Evolutionary conservation across 2,329 filamentous ascomycete genomes (phyloP).

Genomic region (Calycina marina): DNA sequence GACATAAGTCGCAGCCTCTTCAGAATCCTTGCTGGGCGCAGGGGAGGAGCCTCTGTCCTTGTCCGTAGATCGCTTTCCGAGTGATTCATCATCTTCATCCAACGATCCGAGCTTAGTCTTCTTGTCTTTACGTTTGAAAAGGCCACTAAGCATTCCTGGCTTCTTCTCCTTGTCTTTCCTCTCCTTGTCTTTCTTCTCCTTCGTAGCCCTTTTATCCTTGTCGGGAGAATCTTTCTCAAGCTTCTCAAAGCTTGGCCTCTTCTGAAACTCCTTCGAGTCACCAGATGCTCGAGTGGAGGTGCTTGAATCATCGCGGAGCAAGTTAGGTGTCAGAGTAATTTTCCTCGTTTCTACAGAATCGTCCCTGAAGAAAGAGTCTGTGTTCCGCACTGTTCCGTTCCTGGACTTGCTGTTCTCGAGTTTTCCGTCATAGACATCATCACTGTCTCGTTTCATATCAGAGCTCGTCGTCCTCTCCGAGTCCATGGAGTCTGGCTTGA

Average conservation of each 20-base stretch:
- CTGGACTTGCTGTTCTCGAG: slow-evolving; percentile 49
- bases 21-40: slow-evolving; percentile 21
- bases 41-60: slow-evolving; percentile 23
- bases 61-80: slow-evolving; percentile 28
- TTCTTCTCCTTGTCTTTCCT: slow-evolving; percentile 38
- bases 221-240: slow-evolving; percentile 52
- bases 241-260: slow-evolving; percentile 58
- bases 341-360: slow-evolving; percentile 92
- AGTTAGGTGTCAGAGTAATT: slow-evolving; percentile 86
- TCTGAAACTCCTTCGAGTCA: slow-evolving; percentile 35
- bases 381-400: slow-evolving; percentile 79
- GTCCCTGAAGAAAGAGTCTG: slow-evolving; percentile 95
- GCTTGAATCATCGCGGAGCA: slow-evolving; percentile 66
- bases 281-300: slow-evolving; percentile 26
- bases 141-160: slow-evolving; percentile 51
- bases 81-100: slow-evolving; percentile 35
- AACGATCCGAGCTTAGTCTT: slow-evolving; percentile 32
- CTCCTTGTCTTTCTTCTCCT: slow-evolving; percentile 41
- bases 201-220: slow-evolving; percentile 46
- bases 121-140: slow-evolving; percentile 31
- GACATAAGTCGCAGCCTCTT: slow-evolving; percentile 13
- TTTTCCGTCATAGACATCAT: slow-evolving; percentile 49
- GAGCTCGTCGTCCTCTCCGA: slow-evolving; percentile 6
- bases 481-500: slow-evolving; percentile 15
- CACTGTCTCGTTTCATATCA: slow-evolving; percentile 38